phyloP scores from a whole-genome alignment of 1,284 basidiomycete genomes.

The Ceratobasidium sp. region DNA sequence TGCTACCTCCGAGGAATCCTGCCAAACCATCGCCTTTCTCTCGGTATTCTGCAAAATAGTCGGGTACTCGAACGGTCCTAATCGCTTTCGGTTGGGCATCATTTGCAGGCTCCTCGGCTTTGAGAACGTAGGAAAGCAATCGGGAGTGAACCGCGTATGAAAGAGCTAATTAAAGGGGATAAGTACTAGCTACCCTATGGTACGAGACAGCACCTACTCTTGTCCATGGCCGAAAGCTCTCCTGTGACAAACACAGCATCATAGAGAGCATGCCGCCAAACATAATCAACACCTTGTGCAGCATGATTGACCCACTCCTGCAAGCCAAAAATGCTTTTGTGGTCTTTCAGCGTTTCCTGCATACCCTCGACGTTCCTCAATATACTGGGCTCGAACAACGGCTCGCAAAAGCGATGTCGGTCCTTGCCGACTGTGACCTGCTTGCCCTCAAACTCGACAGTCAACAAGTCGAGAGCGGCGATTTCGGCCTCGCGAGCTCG shows the following conservation, averaged over 20 bases:
- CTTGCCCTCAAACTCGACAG: constrained; percentile 63
- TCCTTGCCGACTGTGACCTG: constrained; percentile 84
- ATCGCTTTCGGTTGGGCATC: constrained; percentile 68
- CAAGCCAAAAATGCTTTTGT: constrained; percentile 53
- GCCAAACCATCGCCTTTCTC: constrained; percentile 83
- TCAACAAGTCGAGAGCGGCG: constrained; percentile 78
- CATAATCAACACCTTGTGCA: constrained; percentile 51
- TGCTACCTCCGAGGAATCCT: constrained; percentile 86
- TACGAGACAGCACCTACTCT: constrained; percentile 60
- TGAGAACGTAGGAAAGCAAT: constrained; percentile 71
- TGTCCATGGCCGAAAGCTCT: constrained; percentile 75
- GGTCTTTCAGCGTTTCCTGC: constrained; percentile 44
- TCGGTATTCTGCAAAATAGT: constrained; percentile 91
- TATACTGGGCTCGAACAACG: constrained; percentile 68
- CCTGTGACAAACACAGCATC: constrained; percentile 77
- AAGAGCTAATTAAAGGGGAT: constrained; percentile 62
- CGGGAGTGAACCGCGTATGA: constrained; percentile 77
- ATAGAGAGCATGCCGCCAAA: constrained; percentile 35
- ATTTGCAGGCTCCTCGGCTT: constrained; percentile 59
- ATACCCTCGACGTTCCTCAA: constrained; percentile 41
- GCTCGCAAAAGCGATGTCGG: constrained; percentile 89
- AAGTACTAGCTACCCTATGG: background rate
- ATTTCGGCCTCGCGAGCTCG: constrained; percentile 80
- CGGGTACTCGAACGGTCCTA: constrained; percentile 78
- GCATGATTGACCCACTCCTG: constrained; percentile 70